A percentile compares a stretch with the other conserved stretches of the same genome.
Conservation (phyloP, 495 filamentous ascomycete species). For the Ramalina peruviana region DNA sequence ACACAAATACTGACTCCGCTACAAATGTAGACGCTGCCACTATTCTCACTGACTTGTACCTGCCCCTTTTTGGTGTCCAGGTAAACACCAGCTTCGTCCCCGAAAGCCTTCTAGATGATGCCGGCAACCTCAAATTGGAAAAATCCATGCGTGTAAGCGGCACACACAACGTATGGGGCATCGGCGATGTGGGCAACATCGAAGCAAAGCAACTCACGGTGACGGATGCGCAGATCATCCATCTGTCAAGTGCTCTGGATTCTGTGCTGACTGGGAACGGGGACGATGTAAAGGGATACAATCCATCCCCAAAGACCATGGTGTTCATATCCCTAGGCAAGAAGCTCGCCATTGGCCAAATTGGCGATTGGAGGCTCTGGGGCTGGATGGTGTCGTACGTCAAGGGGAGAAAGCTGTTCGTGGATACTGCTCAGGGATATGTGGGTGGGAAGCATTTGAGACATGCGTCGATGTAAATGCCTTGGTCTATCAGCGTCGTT, state of each 20-base stretch:
- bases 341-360: slow-evolving; percentile 33
- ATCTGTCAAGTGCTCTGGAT: slow-evolving; percentile 6
- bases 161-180: slow-evolving; percentile 34
- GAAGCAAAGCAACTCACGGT: slow-evolving; percentile 6
- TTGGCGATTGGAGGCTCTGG: slow-evolving; percentile 30
- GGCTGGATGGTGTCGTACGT: slow-evolving; percentile 29
- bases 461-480: slow-evolving; percentile 6
- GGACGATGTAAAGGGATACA: slow-evolving; percentile 3
- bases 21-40: neutral
- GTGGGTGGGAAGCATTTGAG: slow-evolving; percentile 7
- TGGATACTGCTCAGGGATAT: slow-evolving; percentile 9
- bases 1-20: too few relatives aligned
- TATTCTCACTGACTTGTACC: slow-evolving; percentile 4
- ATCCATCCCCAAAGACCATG: slow-evolving; percentile 14
- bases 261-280: neutral
- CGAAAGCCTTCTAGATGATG: slow-evolving; percentile 24
- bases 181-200: slow-evolving; percentile 29
- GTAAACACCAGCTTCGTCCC: slow-evolving; percentile 8
- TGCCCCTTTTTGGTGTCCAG: slow-evolving; percentile 5
- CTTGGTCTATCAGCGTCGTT: neutral
- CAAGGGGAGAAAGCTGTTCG: slow-evolving; percentile 32
- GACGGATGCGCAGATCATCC: slow-evolving; percentile 7
- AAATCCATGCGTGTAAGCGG: slow-evolving; percentile 36
- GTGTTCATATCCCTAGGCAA: slow-evolving; percentile 33
- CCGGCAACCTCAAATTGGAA: slow-evolving; percentile 42